Evolutionary conservation across 73 alveolate genomes (phyloP), one percentile per base, ranked within the genome.

Genomic region (Durusdinium trenchii): DNA sequence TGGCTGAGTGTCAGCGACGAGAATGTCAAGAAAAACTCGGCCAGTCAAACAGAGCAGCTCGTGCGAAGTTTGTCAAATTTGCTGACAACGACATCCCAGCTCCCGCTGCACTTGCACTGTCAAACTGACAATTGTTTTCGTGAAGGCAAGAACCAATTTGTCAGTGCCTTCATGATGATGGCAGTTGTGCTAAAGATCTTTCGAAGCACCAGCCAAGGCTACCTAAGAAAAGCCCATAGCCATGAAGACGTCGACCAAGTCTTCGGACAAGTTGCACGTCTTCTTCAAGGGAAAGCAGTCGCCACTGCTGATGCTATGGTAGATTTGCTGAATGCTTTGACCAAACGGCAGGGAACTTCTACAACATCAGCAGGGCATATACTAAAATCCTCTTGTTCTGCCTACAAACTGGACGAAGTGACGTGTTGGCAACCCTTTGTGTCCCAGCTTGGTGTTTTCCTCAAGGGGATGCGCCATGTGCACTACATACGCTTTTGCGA

Each of bases 241-340:
- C 86, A 76, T 45, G 86, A 76, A 10, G 86, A 76, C 61, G 61
- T 76, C 45, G 86, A 76, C 38, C 86, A 76, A 43, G 86, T 43
- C 12, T 76, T 76, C 45, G 86, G 86, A 9, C 86, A 76, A 76
- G 12, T 76, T 9, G 2, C 61, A 9, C 20, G 86, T n/a, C 86
- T 76, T 3, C 61, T 76, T 38, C 57, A 42, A 43, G 86, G 86
- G 10, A 76, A 76, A 76, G 16, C 61, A 3, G 57, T 38, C 40
- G 5, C 36, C 54, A 42, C 86, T 42, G 86, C 86, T 3, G 38
- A 76, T 76, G 57, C 30, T 2, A 38, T 76, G 86, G 86, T 76
- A 12, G 61, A 43, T 20, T 12, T 76, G 40, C 38, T 76, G 86
- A 43, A 76, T 38, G 20, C 40, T 6, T 52, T 43, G 30, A 76